These are phyloP conservation scores for Ustilago nuda DNA, from an alignment of 1,284 basidiomycete species.

Conservation along the genomic window DNA sequence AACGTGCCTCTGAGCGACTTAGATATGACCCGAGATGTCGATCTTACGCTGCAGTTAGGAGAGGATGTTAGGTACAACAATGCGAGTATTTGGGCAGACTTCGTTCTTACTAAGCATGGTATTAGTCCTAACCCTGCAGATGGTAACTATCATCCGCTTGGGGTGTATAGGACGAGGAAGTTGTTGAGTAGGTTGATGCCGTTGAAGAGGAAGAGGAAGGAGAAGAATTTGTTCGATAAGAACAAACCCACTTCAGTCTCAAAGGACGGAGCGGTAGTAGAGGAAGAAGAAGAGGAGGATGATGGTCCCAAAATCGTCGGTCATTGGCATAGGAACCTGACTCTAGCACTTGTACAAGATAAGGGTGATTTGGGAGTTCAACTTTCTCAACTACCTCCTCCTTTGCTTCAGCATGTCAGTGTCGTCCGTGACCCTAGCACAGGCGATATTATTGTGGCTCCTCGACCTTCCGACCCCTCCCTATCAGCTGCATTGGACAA, in stretches of 20 bases:
- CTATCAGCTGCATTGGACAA: slow-evolving; percentile 16
- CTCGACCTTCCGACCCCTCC: slow-evolving; percentile 11
- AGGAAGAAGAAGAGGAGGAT: slow-evolving; percentile 71
- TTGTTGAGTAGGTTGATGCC: slow-evolving; percentile 84
- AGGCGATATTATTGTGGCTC: slow-evolving; percentile 19
- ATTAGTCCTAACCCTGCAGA: slow-evolving; percentile 76
- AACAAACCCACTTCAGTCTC: slow-evolving; percentile 10
- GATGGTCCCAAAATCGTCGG: slow-evolving; percentile 73
- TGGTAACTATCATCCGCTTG: slow-evolving; percentile 70
- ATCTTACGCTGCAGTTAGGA: slow-evolving; percentile 38
- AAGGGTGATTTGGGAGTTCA: slow-evolving; percentile 75
- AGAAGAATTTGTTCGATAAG: slow-evolving; percentile 80
- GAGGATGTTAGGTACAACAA: slow-evolving; percentile 40
- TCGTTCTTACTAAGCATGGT: slow-evolving; percentile 80
- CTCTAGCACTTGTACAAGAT: slow-evolving; percentile 78
- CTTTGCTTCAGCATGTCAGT: slow-evolving; percentile 71
- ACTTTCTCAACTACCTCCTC: slow-evolving; percentile 76
- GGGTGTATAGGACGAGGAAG: slow-evolving; percentile 83
- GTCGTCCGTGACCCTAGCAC: slow-evolving; percentile 43
- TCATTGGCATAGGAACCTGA: slow-evolving; percentile 92
- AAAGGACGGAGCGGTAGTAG: not conserved
- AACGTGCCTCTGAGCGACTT: slow-evolving; percentile 41
- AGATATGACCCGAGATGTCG: slow-evolving; percentile 30
- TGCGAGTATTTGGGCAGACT: slow-evolving; percentile 77
- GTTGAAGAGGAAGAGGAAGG: slow-evolving; percentile 79